Evolutionary conservation across 139 green algal species (phyloP).

Genomic region (Micractinium conductrix): DNA sequence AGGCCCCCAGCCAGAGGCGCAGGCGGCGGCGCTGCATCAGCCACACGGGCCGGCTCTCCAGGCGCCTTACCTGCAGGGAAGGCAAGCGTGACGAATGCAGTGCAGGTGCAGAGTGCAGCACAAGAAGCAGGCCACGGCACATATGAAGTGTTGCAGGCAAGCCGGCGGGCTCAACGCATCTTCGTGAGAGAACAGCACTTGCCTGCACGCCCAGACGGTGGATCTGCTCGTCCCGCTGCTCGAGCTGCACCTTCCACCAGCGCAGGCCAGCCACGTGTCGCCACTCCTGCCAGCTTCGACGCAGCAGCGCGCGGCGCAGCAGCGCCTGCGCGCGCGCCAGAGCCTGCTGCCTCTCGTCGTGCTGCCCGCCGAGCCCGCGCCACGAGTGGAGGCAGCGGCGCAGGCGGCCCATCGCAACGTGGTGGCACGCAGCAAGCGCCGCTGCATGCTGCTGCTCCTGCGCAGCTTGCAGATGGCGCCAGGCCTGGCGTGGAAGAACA

Average conservation of each 20-base stretch:
- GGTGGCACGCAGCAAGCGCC: not conserved
- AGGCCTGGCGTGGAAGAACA: not conserved
- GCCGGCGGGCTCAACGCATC: too few relatives aligned
- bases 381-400: slow-evolving; percentile 33
- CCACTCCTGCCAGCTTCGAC: slow-evolving; percentile 28
- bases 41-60: slow-evolving; percentile 36
- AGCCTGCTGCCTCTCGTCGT: not conserved
- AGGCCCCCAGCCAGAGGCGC: slow-evolving; percentile 4
- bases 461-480: not conserved
- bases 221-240: slow-evolving; percentile 58
- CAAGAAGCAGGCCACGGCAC: too few relatives aligned
- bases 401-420: not conserved
- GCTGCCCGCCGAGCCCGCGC: not conserved
- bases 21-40: slow-evolving; percentile 27
- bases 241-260: slow-evolving; percentile 78
- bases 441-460: not conserved
- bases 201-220: slow-evolving; percentile 42
- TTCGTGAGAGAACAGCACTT: not conserved
- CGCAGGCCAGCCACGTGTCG: slow-evolving; percentile 45
- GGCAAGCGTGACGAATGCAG: not conserved
- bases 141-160: too few relatives aligned
- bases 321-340: not conserved
- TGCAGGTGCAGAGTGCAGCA: too few relatives aligned
- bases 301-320: not conserved
- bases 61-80: slow-evolving; percentile 23